phyloP scores from a whole-genome alignment of 495 filamentous ascomycete species.

The Collariella sp. region DNA sequence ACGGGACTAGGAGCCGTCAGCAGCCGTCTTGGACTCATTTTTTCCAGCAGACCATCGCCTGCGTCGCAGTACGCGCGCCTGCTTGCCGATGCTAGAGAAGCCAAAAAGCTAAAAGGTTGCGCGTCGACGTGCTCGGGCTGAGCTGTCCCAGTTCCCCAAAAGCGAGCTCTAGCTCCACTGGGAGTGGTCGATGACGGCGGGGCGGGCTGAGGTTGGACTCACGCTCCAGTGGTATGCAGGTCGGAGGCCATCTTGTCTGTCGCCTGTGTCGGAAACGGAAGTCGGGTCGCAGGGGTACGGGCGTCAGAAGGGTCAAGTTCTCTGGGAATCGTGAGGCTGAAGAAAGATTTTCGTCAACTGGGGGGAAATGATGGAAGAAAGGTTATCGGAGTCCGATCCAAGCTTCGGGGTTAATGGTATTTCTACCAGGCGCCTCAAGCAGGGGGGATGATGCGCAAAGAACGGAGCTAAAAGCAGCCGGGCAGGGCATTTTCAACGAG shows the following conservation, averaged over 20 bases:
- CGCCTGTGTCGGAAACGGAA: conserved; percentile 4
- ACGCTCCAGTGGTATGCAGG: conserved; percentile 28
- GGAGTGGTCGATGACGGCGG: conserved; percentile 27
- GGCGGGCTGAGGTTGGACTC: conserved; percentile 30
- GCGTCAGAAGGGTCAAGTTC: not conserved
- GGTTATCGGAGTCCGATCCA: conserved; percentile 17
- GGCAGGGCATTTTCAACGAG: conserved; percentile 18
- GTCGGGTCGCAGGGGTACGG: not conserved
- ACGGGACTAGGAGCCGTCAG: conserved; percentile 35
- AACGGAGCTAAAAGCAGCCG: conserved; percentile 17
- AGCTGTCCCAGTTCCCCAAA: conserved; percentile 11
- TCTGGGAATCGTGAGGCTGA: not conserved
- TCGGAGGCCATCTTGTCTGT: conserved; percentile 36
- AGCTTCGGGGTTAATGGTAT: conserved; percentile 31
- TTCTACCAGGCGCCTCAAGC: conserved; percentile 24
- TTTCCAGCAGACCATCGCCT: not conserved
- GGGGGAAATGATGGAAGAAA: conserved; percentile 17
- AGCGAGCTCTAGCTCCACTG: conserved; percentile 16
- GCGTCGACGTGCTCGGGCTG: not conserved
- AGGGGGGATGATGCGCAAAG: conserved; percentile 23
- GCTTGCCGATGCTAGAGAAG: not conserved
- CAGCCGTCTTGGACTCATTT: not conserved
- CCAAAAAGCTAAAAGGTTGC: not conserved
- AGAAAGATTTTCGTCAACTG: conserved; percentile 9
- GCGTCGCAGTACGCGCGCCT: not conserved